Conservation (phyloP, 345 rosid species). For the Populus tremula region DNA sequence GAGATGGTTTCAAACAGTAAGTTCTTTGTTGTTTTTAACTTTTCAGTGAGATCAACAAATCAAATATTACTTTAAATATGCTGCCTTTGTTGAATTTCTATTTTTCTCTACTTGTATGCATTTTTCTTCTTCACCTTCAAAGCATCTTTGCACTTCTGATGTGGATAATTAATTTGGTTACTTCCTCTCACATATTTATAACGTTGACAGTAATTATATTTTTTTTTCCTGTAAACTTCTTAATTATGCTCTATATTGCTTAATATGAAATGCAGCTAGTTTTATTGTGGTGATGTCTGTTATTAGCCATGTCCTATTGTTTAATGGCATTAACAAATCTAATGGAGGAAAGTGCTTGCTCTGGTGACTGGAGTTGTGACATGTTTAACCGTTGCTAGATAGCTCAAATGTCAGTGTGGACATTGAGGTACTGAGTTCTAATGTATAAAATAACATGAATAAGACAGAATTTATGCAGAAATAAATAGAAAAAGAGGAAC, state of each 20-base stretch:
- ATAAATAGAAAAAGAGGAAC: background rate
- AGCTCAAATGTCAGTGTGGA: background rate
- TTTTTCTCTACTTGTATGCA: background rate
- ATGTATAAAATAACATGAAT: background rate
- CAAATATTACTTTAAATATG: conserved; percentile 2
- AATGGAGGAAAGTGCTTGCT: background rate
- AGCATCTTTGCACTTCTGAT: background rate
- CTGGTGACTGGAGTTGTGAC: background rate
- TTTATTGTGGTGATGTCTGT: too few relatives aligned
- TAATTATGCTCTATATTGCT: too few relatives aligned
- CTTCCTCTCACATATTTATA: background rate
- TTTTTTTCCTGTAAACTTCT: too few relatives aligned
- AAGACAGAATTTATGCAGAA: background rate
- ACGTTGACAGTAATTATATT: background rate
- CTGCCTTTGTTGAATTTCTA: background rate
- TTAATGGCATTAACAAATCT: background rate
- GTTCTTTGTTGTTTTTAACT: conserved; percentile 21
- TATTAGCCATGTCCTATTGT: too few relatives aligned
- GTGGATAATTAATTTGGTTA: background rate
- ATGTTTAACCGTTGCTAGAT: background rate
- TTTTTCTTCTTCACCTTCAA: background rate
- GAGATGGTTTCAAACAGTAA: conserved; percentile 23
- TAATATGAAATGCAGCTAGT: too few relatives aligned
- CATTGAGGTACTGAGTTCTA: background rate
- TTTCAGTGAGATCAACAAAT: conserved; percentile 2